A percentile compares a stretch with the other conserved stretches of the same genome.
Evolutionary conservation across 768 basidiomycete genomes (phyloP).

Genomic region (Hericium rajendrae): DNA sequence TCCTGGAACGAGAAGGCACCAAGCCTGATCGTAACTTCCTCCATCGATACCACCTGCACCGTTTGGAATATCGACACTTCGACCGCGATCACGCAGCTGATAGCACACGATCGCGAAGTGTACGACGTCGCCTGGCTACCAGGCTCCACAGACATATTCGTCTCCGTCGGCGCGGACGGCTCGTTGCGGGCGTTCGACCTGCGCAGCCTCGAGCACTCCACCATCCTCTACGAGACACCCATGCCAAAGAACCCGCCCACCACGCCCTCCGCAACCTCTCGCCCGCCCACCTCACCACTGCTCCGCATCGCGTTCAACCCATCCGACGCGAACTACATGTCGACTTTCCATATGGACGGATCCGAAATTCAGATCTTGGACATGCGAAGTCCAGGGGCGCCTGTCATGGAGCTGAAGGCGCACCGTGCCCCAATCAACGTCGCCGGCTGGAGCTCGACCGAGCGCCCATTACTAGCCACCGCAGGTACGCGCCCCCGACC

Average conservation of each 20-base stretch:
- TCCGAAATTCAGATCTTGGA: constrained; percentile 87
- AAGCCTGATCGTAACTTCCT: constrained; percentile 88
- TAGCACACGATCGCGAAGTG: constrained; percentile 92
- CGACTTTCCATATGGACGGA: constrained; percentile 93
- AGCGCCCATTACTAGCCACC: constrained; percentile 77
- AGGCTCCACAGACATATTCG: constrained; percentile 91
- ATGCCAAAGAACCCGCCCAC: constrained; percentile 64
- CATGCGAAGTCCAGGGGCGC: constrained; percentile 93
- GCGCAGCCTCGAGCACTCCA: constrained; percentile 93
- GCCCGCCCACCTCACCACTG: constrained; percentile 72
- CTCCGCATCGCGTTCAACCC: constrained; percentile 89
- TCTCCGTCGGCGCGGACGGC: constrained; percentile 96
- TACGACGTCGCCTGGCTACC: constrained; percentile 99
- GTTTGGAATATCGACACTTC: constrained; percentile 97
- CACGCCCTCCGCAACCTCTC: constrained; percentile 49
- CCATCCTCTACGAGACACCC: constrained; percentile 93
- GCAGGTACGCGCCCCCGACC: constrained; percentile 47
- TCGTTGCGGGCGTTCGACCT: constrained; percentile 94
- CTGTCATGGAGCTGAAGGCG: constrained; percentile 83
- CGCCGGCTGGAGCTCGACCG: constrained; percentile 82
- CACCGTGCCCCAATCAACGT: constrained; percentile 80
- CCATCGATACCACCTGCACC: constrained; percentile 97
- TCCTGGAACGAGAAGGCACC: constrained; percentile 96
- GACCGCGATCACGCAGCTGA: constrained; percentile 91
- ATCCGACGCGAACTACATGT: constrained; percentile 88